Evolutionary conservation across 805 yeast genomes (phyloP).

Genomic region (Zygosaccharomyces pseudorouxii): DNA sequence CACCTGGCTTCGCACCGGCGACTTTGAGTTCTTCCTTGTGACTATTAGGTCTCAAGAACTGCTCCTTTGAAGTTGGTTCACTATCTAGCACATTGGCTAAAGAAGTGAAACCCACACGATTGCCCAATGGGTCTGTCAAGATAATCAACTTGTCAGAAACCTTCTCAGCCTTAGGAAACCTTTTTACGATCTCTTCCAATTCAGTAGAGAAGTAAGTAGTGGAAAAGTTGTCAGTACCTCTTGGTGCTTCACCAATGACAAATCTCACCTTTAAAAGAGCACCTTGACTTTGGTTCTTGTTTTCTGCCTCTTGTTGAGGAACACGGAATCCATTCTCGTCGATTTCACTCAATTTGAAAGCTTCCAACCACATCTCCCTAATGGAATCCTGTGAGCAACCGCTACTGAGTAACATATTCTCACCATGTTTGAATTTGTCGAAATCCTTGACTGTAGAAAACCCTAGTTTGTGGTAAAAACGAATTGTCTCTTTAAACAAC

Average conservation of each 20-base stretch:
- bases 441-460: conserved; percentile 56
- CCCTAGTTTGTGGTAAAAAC: conserved; percentile 60
- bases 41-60: conserved; percentile 19
- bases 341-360: conserved; percentile 57
- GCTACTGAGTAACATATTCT: conserved; percentile 32
- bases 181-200: conserved; percentile 27
- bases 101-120: conserved; percentile 51
- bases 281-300: conserved; percentile 41
- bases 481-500: conserved; percentile 43
- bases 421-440: conserved; percentile 44
- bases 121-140: conserved; percentile 61
- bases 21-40: conserved; percentile 8
- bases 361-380: conserved; percentile 68
- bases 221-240: conserved; percentile 25
- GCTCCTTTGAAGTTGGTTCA: conserved; percentile 24
- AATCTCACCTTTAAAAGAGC: conserved; percentile 46
- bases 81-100: conserved; percentile 38
- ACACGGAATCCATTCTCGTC: conserved; percentile 56
- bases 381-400: conserved; percentile 66
- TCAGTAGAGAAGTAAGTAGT: conserved; percentile 42
- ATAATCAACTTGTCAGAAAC: conserved; percentile 27
- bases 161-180: conserved; percentile 24
- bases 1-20: conserved; percentile 18
- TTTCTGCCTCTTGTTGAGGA: conserved; percentile 44
- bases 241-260: conserved; percentile 33